A percentile compares a stretch with the other conserved stretches of the same genome.
These are phyloP conservation scores for Botryobasidium botryosum DNA, from an alignment of 768 basidiomycete genomes.

Conservation along the genomic window DNA sequence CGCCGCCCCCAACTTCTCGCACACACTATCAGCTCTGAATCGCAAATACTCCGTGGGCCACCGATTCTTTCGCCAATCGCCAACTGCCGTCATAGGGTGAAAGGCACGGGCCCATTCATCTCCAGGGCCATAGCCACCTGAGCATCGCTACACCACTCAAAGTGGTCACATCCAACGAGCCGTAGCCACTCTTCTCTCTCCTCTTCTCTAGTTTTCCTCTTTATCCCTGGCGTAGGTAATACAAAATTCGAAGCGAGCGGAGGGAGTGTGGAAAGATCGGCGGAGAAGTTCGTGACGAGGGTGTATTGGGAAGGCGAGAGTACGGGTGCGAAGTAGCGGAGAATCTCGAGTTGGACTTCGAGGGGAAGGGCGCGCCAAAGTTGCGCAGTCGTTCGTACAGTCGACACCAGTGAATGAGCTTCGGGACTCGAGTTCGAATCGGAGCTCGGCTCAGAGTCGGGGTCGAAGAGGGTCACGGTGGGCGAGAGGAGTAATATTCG, in stretches of 20 bases:
- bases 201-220: conserved; percentile 20
- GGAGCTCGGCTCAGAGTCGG: conserved; percentile 1
- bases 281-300: conserved; percentile 36
- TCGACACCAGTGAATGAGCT: no score
- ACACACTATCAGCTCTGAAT: no score
- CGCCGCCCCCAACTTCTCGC: no score
- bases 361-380: conserved; percentile 32
- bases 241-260: no score
- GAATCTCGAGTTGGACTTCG: conserved; percentile 40
- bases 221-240: conserved; percentile 12
- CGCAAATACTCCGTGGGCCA: no score
- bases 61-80: no score
- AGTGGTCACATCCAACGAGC: conserved; percentile 29
- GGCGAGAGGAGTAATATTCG: no score
- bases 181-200: conserved; percentile 32
- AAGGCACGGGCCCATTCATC: no score
- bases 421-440: no score
- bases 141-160: conserved; percentile 24
- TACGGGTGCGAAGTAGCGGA: conserved; percentile 39
- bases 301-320: conserved; percentile 39
- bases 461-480: background rate
- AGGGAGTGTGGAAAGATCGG: conserved; percentile 29
- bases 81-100: no score
- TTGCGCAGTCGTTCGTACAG: no score
- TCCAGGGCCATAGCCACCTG: no score